Conservation (phyloP, 768 basidiomycete species). For the Tylopilus plumbeoviolaceoides region DNA sequence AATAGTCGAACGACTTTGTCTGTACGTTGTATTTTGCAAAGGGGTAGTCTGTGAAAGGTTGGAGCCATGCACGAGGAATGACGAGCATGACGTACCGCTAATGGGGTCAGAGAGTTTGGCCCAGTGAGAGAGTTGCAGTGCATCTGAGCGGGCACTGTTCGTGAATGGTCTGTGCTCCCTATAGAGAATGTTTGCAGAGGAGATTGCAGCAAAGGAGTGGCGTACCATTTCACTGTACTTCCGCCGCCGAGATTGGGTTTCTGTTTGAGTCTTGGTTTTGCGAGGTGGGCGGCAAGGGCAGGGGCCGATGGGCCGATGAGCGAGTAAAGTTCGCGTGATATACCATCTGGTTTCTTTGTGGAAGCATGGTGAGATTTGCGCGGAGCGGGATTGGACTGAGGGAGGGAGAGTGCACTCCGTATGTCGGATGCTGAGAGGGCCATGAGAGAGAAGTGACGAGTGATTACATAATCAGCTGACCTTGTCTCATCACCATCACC, state of each 20-base stretch:
- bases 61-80: neutral
- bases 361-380: conserved; percentile 40
- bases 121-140: conserved; percentile 81
- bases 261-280: conserved; percentile 83
- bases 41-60: conserved; percentile 52
- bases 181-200: neutral
- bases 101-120: conserved; percentile 57
- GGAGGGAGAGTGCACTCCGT: conserved; percentile 74
- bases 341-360: conserved; percentile 78
- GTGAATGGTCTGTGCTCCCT: conserved; percentile 78
- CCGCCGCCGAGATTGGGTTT: conserved; percentile 70
- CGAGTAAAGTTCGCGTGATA: conserved; percentile 88
- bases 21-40: conserved; percentile 84
- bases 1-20: conserved; percentile 62
- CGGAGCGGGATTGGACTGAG: conserved; percentile 31
- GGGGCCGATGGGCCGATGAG: conserved; percentile 95
- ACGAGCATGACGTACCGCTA: conserved; percentile 41
- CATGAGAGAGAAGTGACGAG: conserved; percentile 37
- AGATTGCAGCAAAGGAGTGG: neutral
- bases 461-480: conserved; percentile 1
- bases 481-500: neutral
- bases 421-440: conserved; percentile 75
- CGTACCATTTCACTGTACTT: conserved; percentile 69
- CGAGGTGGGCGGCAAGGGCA: conserved; percentile 71
- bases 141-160: conserved; percentile 66